Evolutionary conservation across 768 basidiomycete species (phyloP).

Genomic region (Suillus discolor): DNA sequence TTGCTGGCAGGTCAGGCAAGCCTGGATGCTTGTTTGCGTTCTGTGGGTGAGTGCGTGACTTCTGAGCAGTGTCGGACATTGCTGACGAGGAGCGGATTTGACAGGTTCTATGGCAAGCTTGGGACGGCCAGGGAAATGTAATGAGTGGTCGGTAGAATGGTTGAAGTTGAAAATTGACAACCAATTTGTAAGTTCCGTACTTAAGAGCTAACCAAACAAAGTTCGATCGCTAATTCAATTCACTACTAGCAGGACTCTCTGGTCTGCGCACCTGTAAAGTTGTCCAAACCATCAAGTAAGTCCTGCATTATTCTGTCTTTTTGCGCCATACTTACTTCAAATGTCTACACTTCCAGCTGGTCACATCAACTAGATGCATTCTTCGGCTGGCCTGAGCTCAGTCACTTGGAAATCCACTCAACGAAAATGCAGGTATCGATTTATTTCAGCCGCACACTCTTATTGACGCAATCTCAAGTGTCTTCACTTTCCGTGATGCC

Average conservation of each 20-base stretch:
- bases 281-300: not conserved
- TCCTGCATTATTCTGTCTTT: not conserved
- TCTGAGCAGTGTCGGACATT: not conserved
- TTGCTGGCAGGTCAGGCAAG: not conserved
- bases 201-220: slow-evolving; percentile 1
- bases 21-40: slow-evolving; percentile 14
- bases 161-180: not conserved
- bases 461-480: not conserved
- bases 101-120: not conserved
- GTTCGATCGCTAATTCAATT: not conserved
- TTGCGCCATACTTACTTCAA: not conserved
- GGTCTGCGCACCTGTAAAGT: not conserved
- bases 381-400: not conserved
- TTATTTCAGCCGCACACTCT: not conserved
- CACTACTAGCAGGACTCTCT: not conserved
- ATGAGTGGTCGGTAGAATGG: not conserved
- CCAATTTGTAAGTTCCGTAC: not conserved
- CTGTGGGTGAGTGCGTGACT: not conserved
- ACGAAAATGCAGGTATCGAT: not conserved
- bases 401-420: not conserved
- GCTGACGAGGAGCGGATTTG: slow-evolving; percentile 18
- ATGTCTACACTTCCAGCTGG: not conserved
- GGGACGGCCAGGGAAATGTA: not conserved
- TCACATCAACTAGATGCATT: not conserved
- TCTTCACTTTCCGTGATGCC: not conserved